Conservation (phyloP, 1,284 basidiomycete genomes). For the Pulchroboletus neoregius region DNA sequence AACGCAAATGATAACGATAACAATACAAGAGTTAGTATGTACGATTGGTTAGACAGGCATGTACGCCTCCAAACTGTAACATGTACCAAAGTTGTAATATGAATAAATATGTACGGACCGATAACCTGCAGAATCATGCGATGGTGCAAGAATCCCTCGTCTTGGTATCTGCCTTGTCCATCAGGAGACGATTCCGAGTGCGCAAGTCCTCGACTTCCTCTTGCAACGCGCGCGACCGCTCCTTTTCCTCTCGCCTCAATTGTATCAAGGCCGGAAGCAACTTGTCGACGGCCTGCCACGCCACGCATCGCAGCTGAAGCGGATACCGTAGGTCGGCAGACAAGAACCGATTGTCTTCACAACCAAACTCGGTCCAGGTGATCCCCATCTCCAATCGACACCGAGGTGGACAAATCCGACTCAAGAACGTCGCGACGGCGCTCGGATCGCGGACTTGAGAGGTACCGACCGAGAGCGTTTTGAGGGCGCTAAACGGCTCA, state of each 20-base stretch:
- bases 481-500: slow-evolving; percentile 39
- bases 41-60: not conserved
- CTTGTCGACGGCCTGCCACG: slow-evolving; percentile 44
- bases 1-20: slow-evolving; percentile 5
- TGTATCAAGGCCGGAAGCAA: slow-evolving; percentile 47
- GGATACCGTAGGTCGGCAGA: slow-evolving; percentile 17
- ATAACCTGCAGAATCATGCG: slow-evolving; percentile 5
- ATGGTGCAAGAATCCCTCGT: slow-evolving; percentile 27
- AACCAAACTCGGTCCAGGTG: slow-evolving; percentile 38
- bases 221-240: slow-evolving; percentile 38
- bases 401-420: slow-evolving; percentile 42
- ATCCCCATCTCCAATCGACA: slow-evolving; percentile 42
- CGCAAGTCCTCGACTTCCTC: slow-evolving; percentile 52
- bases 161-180: slow-evolving; percentile 30
- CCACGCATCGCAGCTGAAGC: slow-evolving; percentile 34
- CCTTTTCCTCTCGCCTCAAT: slow-evolving; percentile 47
- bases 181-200: slow-evolving; percentile 43
- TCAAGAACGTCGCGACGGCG: slow-evolving; percentile 51
- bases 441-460: slow-evolving; percentile 43
- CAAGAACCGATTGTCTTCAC: slow-evolving; percentile 24
- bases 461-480: slow-evolving; percentile 44
- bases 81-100: not conserved
- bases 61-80: not conserved
- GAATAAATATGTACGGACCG: not conserved
- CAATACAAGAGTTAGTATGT: slow-evolving; percentile 7